Evolutionary conservation across 805 yeast genomes (phyloP).

Genomic region (Myxozyma vanderwaltii): DNA sequence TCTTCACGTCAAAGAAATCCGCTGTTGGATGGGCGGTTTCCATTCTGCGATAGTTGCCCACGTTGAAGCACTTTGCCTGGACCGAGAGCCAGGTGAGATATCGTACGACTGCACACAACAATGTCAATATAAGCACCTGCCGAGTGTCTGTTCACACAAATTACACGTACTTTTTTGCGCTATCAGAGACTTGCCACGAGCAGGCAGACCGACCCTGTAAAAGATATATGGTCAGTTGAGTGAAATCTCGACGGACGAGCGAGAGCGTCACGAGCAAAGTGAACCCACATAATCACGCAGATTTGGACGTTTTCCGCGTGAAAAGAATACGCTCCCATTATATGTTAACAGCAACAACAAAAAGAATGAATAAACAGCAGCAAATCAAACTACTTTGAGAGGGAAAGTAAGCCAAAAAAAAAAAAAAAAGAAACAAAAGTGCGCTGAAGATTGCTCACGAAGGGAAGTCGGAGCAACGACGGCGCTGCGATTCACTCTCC

Average conservation of each 20-base stretch:
- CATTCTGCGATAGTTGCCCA: constrained; percentile 79
- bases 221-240: neutral
- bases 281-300: constrained; percentile 68
- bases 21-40: constrained; percentile 67
- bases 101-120: constrained; percentile 63
- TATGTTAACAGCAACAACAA: neutral
- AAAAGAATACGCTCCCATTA: constrained; percentile 17
- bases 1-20: constrained; percentile 71
- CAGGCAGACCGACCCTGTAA: constrained; percentile 48
- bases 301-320: constrained; percentile 69
- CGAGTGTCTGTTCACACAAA: neutral
- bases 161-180: constrained; percentile 68
- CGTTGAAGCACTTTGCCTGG: constrained; percentile 82
- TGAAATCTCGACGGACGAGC: neutral
- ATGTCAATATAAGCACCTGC: neutral
- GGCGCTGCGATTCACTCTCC: too few species aligned
- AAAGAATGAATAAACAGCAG: neutral
- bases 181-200: constrained; percentile 88
- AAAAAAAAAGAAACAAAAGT: neutral
- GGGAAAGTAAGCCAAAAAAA: too few species aligned
- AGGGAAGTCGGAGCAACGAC: too few species aligned
- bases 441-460: neutral
- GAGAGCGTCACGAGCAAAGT: neutral
- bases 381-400: too few species aligned
- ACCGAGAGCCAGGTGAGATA: constrained; percentile 92